Evolutionary conservation across 257 asterid species (phyloP).

Genomic region (Sherardia arvensis): DNA sequence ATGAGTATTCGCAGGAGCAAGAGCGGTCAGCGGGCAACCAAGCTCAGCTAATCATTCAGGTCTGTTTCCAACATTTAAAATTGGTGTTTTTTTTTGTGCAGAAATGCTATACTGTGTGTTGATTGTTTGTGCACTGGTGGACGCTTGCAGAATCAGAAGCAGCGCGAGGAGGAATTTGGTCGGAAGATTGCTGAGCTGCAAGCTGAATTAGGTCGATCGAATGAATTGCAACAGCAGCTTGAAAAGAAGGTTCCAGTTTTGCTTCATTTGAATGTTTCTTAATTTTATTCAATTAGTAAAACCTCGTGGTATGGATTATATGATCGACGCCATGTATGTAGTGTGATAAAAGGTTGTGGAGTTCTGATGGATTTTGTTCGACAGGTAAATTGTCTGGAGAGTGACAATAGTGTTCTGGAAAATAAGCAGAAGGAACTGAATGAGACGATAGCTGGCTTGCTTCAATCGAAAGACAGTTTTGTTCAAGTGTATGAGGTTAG

Average conservation of each 20-base stretch:
- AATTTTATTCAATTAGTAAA: background rate
- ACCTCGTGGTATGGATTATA: background rate
- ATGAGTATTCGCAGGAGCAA: conserved; percentile 25
- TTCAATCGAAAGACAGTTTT: conserved; percentile 32
- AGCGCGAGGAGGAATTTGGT: conserved; percentile 26
- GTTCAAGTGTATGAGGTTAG: conserved; percentile 36
- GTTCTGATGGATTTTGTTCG: background rate
- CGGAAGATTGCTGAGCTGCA: conserved; percentile 14
- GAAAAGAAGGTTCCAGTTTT: conserved; percentile 26
- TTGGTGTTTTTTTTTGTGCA: background rate
- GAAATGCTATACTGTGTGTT: background rate
- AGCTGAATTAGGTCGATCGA: conserved; percentile 24
- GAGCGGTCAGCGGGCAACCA: conserved; percentile 25
- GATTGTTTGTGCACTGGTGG: background rate
- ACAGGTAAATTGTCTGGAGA: conserved; percentile 27
- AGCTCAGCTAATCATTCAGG: conserved; percentile 25
- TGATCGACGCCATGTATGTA: no score
- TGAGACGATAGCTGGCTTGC: conserved; percentile 23
- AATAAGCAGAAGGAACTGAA: conserved; percentile 29
- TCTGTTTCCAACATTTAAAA: background rate
- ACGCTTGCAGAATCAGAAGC: conserved; percentile 25
- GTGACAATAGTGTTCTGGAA: conserved; percentile 32
- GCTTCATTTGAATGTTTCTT: background rate
- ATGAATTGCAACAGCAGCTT: conserved; percentile 25
- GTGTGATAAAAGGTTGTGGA: background rate